Conservation (phyloP, 2,329 filamentous ascomycete species). For the Cladosporium sphaerospermum region DNA sequence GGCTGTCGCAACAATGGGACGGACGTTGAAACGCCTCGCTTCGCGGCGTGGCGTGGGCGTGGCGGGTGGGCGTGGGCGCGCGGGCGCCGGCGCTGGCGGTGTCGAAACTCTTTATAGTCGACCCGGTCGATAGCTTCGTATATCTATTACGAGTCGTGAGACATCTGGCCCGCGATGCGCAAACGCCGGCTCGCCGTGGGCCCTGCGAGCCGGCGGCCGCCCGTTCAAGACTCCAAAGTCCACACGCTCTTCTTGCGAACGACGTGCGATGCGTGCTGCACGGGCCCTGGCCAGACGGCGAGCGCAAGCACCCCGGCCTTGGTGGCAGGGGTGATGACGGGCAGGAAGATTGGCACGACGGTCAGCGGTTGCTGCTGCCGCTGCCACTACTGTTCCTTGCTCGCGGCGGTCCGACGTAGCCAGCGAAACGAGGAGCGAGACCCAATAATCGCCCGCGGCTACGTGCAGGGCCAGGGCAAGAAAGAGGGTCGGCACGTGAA, state of each 20-base stretch:
- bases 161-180: neutral
- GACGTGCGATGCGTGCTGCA: neutral
- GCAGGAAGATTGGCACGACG: conserved; percentile 9
- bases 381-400: conserved; percentile 4
- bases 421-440: conserved; percentile 2
- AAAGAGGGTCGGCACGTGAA: conserved; percentile 10
- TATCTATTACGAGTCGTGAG: conserved; percentile 8
- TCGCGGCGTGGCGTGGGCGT: conserved; percentile 9
- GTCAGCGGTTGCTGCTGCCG: conserved; percentile 3
- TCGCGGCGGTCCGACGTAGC: conserved; percentile 10
- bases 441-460: too few species aligned
- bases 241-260: neutral
- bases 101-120: conserved; percentile 1
- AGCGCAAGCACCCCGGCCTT: too few species aligned
- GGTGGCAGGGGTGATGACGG: conserved; percentile 12
- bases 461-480: neutral
- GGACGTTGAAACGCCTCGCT: conserved; percentile 11
- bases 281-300: neutral
- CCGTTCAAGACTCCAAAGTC: neutral
- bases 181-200: neutral
- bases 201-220: neutral
- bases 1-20: conserved; percentile 3
- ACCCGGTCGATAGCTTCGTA: conserved; percentile 9
- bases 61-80: neutral
- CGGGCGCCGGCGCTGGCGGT: neutral